These are phyloP conservation scores for Solanum paucissectum DNA, from an alignment of 257 asterid species.

Conservation along the genomic window DNA sequence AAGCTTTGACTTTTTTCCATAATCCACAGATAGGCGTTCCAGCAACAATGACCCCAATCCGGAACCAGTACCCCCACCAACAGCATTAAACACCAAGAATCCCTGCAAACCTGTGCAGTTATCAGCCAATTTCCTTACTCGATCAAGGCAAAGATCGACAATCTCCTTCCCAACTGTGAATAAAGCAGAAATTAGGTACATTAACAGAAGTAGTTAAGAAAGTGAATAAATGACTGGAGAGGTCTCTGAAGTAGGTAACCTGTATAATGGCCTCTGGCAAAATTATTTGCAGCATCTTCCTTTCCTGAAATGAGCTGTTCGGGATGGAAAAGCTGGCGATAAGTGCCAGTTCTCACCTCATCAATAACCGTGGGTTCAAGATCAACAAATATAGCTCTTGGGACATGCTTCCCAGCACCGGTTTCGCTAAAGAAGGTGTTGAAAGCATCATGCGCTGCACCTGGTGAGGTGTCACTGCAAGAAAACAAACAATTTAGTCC, in stretches of 20 bases:
- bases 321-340: conserved; percentile 94
- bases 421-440: conserved; percentile 91
- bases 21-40: conserved; percentile 80
- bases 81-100: conserved; percentile 76
- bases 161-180: conserved; percentile 78
- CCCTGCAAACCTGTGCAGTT: conserved; percentile 95
- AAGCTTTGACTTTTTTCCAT: conserved; percentile 87
- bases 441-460: conserved; percentile 74
- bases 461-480: conserved; percentile 66
- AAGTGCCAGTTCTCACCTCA: conserved; percentile 68
- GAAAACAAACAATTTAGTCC: neutral
- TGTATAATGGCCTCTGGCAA: conserved; percentile 86
- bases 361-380: conserved; percentile 91
- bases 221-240: neutral
- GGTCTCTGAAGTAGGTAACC: conserved; percentile 19
- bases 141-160: conserved; percentile 74
- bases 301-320: conserved; percentile 93
- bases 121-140: conserved; percentile 87
- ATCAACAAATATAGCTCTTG: conserved; percentile 82
- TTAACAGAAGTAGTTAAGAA: neutral
- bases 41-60: conserved; percentile 80
- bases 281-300: conserved; percentile 94
- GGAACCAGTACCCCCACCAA: conserved; percentile 94
- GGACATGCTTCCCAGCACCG: conserved; percentile 87
- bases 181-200: neutral